These are phyloP conservation scores for Mucor piriformis DNA, from an alignment of 371 early-diverging fungal species.

Conservation along the genomic window DNA sequence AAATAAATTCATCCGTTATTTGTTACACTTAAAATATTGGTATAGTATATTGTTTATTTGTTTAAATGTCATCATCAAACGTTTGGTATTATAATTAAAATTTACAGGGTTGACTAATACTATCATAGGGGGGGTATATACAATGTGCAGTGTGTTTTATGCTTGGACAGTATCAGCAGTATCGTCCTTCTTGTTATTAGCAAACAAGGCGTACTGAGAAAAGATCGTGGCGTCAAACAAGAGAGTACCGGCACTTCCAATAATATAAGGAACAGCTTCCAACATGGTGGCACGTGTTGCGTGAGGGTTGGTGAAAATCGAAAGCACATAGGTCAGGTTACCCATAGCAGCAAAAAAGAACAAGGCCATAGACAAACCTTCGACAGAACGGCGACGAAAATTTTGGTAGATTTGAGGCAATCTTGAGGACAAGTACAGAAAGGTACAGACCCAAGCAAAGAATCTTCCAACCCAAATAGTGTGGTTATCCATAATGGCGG, in stretches of 20 bases:
- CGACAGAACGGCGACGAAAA: conserved; percentile 58
- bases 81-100: conserved; percentile 6
- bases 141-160: background rate
- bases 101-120: too few relatives aligned
- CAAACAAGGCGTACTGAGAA: conserved; percentile 47
- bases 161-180: background rate
- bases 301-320: conserved; percentile 62
- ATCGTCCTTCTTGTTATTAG: background rate
- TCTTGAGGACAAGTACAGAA: conserved; percentile 68
- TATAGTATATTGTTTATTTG: background rate
- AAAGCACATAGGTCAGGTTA: conserved; percentile 69
- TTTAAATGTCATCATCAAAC: background rate
- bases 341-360: conserved; percentile 76
- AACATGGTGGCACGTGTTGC: conserved; percentile 43
- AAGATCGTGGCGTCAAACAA: conserved; percentile 68
- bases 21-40: background rate
- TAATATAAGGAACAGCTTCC: conserved; percentile 67
- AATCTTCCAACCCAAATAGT: conserved; percentile 57
- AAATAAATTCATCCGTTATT: background rate
- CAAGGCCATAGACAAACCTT: conserved; percentile 70
- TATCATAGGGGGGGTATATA: background rate
- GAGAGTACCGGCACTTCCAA: conserved; percentile 71
- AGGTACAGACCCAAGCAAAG: conserved; percentile 70
- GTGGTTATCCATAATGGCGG: conserved; percentile 1
- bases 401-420: conserved; percentile 74